Evolutionary conservation across 148 eudicot species (phyloP), one percentile per base, ranked within the genome.

Genomic region (Mesembryanthemum crystallinum): DNA sequence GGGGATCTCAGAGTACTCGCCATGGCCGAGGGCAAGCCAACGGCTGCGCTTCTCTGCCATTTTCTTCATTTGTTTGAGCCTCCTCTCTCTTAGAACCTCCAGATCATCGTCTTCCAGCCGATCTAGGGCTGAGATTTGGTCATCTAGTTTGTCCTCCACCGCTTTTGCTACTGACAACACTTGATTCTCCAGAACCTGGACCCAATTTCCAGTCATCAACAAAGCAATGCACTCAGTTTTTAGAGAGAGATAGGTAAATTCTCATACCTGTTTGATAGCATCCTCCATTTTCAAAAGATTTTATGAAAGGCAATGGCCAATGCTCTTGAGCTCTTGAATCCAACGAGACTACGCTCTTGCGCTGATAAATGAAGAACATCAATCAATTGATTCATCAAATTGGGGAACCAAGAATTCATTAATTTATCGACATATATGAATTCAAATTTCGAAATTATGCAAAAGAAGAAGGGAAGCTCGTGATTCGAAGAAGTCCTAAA

Each of bases 41-140:
- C 83, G 92, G 79, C 85, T 82, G 75, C 91, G 89, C 74, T 89
- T 90, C 83, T 95, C 97, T 39, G 98, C 96, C 96, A 89, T 87
- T 83, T 86, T 92, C 92, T 95, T 95, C 98, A 95, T 92, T 84
- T 95, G 98, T 39, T 89, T 89, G 62, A 95, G 74, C 66, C 98
- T 62, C 20, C 89, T 87, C 80, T 95, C 98, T 49, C 98, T 81
- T 78, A 95, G 58, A 5, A 74, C 94, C 78, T 95, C 98, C n/a
- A 95, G 47, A 76, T 95, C 98, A 73, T 95, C 97, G 37, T 76
- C 60, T 74, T 95, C 98, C 2, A 95, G 85, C 42, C 88, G 89
- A 25, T 95, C 98, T 61, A 95, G 35, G 12, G 96, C 92, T 6
- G 87, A 75, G 61, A 95, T 95, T 87, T 95, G 92, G 2, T 95